phyloP scores from a whole-genome alignment of 257 asterid genomes.

The Henckelia pumila region DNA sequence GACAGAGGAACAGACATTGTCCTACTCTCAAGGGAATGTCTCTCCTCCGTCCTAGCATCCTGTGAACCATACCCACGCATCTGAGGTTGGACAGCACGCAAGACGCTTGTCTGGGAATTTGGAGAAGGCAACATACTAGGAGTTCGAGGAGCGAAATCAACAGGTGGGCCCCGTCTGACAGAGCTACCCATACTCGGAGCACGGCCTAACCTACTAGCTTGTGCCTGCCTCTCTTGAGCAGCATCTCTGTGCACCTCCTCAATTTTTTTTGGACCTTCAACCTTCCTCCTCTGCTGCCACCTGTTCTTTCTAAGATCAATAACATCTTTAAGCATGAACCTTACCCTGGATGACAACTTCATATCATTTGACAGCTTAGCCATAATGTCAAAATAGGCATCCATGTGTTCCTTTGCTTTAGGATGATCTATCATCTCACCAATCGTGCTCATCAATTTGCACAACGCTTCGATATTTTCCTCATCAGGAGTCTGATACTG shows the following conservation, averaged over 20 bases:
- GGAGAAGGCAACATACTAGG: conserved; percentile 62
- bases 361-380: conserved; percentile 60
- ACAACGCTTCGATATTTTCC: conserved; percentile 84
- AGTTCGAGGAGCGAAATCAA: conserved; percentile 68
- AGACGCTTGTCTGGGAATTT: conserved; percentile 50
- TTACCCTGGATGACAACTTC: conserved; percentile 84
- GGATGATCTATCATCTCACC: conserved; percentile 93
- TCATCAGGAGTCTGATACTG: conserved; percentile 76
- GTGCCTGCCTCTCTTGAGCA: conserved; percentile 91
- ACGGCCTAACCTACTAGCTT: conserved; percentile 65
- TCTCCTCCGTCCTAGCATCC: conserved; percentile 66
- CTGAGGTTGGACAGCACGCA: conserved; percentile 52
- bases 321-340: conserved; percentile 88
- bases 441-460: conserved; percentile 96
- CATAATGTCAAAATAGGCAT: conserved; percentile 65
- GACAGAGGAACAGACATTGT: conserved; percentile 59
- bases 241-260: conserved; percentile 96
- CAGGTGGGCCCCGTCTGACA: conserved; percentile 60
- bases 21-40: conserved; percentile 60
- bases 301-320: conserved; percentile 91
- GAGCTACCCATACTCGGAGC: conserved; percentile 59
- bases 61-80: conserved; percentile 67
- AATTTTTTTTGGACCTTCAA: conserved; percentile 95
- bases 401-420: conserved; percentile 75
- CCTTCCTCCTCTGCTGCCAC: conserved; percentile 98